Conservation (phyloP, 1,284 basidiomycete species). For the Marasmius fiardii region DNA sequence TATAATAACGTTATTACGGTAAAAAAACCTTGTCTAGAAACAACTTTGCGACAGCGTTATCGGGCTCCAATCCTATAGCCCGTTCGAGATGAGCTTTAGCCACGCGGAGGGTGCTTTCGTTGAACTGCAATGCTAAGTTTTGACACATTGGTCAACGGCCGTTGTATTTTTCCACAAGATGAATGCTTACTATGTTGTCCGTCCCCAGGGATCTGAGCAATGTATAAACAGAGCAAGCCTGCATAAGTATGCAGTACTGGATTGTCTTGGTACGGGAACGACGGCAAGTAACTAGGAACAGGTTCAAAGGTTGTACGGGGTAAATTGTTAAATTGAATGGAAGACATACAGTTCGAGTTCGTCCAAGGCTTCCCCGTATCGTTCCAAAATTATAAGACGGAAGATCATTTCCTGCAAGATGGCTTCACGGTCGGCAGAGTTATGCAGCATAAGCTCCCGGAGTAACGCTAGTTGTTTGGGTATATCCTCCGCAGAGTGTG, state of each 20-base stretch:
- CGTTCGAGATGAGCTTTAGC: conserved; percentile 66
- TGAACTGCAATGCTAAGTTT: conserved; percentile 24
- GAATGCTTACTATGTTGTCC: conserved; percentile 5
- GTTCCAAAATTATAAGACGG: conserved; percentile 54
- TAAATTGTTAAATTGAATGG: not conserved
- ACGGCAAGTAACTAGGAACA: conserved; percentile 68
- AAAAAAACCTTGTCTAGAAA: conserved; percentile 50
- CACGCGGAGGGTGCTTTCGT: conserved; percentile 35
- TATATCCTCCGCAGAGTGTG: conserved; percentile 24
- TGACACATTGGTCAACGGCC: not conserved
- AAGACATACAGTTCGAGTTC: conserved; percentile 76
- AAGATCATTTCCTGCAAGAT: conserved; percentile 69
- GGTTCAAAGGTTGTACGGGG: not conserved
- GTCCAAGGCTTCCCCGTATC: conserved; percentile 70
- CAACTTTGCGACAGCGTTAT: conserved; percentile 48
- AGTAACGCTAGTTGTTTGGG: conserved; percentile 56
- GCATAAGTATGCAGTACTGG: conserved; percentile 79
- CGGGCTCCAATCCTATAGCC: conserved; percentile 53
- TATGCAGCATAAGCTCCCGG: conserved; percentile 64
- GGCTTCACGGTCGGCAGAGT: conserved; percentile 28
- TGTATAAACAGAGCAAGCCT: conserved; percentile 66
- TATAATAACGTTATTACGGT: not conserved
- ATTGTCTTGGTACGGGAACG: conserved; percentile 83
- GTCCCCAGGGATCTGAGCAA: conserved; percentile 38
- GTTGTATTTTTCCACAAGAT: not conserved